phyloP scores from a whole-genome alignment of 2,329 filamentous ascomycete genomes.

The Hypoxylon sp. region DNA sequence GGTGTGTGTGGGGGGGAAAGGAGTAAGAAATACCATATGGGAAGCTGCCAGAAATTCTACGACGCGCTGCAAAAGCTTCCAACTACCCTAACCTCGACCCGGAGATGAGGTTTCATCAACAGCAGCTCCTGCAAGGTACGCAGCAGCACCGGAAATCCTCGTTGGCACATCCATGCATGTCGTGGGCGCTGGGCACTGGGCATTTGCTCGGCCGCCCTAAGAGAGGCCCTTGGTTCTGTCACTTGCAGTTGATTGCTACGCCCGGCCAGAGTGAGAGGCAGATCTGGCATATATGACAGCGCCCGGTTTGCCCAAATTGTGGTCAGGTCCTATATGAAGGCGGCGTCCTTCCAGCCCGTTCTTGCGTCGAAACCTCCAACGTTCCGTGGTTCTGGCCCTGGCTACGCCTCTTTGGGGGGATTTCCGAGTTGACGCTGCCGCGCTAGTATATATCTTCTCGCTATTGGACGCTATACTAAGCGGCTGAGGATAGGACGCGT shows the following conservation, averaged over 20 bases:
- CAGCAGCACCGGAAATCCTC: constrained; percentile 24
- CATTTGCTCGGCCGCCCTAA: constrained; percentile 14
- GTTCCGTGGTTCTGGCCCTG: constrained; percentile 10
- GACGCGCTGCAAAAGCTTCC: constrained; percentile 13
- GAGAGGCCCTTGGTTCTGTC: constrained; percentile 19
- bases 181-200: constrained; percentile 19
- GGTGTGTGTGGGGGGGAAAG: constrained; percentile 12
- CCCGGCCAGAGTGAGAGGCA: constrained; percentile 27
- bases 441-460: not conserved
- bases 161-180: constrained; percentile 25
- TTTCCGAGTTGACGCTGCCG: constrained; percentile 7
- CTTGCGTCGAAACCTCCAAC: constrained; percentile 1
- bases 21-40: constrained; percentile 1
- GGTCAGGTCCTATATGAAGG: constrained; percentile 3
- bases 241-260: constrained; percentile 29
- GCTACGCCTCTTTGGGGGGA: not conserved
- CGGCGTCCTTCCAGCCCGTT: not conserved
- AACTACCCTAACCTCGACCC: constrained; percentile 15
- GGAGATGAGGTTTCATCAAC: constrained; percentile 34
- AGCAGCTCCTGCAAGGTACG: constrained; percentile 43
- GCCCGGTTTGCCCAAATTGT: constrained; percentile 7
- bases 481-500: not conserved
- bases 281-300: constrained; percentile 21
- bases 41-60: constrained; percentile 22
- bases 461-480: not conserved